Evolutionary conservation across 2,329 filamentous ascomycete species (phyloP), one percentile per base, ranked within the genome.

Genomic region (Chaetomiaceae sp.): DNA sequence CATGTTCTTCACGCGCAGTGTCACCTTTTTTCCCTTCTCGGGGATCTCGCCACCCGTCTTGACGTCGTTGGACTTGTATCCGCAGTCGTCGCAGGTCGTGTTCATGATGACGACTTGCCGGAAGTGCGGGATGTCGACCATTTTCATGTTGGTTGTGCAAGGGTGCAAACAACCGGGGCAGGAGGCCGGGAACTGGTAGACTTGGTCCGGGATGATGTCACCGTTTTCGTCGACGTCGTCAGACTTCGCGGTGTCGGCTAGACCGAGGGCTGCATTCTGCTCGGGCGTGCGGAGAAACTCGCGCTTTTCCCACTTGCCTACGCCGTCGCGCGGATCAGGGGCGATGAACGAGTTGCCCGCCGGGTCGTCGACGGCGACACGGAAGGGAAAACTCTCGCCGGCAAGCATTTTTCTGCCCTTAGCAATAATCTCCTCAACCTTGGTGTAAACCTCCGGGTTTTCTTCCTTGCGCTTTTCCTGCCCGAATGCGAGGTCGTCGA

Each of bases 331-430:
- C 57, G 89, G 81, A 59, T 90, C 87, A 13, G 94, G 94, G 43
- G 95, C 87, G 64, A 99, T 96, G 79, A 91, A 97, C 2, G 90
- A 96, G 77, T 99, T 99, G 50, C 94, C 94, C 1, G 91, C 88
- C 2, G 89, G 87, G 67, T 99, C 94, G 67, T 99, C 90, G 43
- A 96, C 76, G 36, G 83, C 86, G 44, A 99, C 73, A 46, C 89
- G 87, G 78, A 99, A 96, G 21, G 94, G 94, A 67, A 95, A 91
- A 6, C 79, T 78, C 25, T 85, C 78, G 45, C 90, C 88, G 2
- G 80, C 79, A 9, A 95, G 72, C 84, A 97, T 96, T 51, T 85
- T 80, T 54, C 82, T 79, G 13, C 90, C 79, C 61, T 84, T 87
- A 40, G 79, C 70, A 56, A 97, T 86, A 47, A 97, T 80, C 44